Conservation (phyloP, 345 rosid genomes). For the Abelmoschus esculentus region DNA sequence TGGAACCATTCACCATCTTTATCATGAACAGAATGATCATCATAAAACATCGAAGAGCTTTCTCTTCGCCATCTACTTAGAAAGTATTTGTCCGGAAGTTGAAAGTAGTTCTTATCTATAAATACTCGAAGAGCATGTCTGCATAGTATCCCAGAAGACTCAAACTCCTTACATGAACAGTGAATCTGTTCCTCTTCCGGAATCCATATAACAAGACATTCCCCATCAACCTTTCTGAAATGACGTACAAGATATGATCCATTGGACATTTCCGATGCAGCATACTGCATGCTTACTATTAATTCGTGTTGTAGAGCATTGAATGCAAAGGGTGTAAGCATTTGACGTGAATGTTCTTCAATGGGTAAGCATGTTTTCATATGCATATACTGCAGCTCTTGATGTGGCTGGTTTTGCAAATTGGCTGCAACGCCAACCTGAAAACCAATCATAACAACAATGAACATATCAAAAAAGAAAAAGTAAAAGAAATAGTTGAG, state of each 20-base stretch:
- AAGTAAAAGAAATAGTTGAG: background rate
- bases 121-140: constrained; percentile 30
- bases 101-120: constrained; percentile 26
- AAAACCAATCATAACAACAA: constrained; percentile 6
- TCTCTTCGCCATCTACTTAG: constrained; percentile 26
- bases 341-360: constrained; percentile 25
- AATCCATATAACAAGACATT: constrained; percentile 24
- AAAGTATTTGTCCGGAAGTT: constrained; percentile 30
- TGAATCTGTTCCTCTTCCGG: constrained; percentile 32
- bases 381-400: constrained; percentile 19
- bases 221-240: constrained; percentile 30
- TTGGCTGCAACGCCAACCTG: constrained; percentile 23
- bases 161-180: constrained; percentile 37
- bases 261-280: constrained; percentile 27
- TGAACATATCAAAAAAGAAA: background rate
- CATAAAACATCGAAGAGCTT: constrained; percentile 16
- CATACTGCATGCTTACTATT: constrained; percentile 24
- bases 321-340: constrained; percentile 28
- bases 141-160: constrained; percentile 30
- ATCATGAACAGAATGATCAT: constrained; percentile 17
- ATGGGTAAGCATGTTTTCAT: constrained; percentile 25
- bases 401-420: constrained; percentile 22
- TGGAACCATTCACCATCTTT: constrained; percentile 23
- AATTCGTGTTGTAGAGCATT: constrained; percentile 27
- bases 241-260: constrained; percentile 32